Base-by-base conservation (phyloP, 164 flowering plant genomes). In the Aristolochia fimbriata region DNA sequence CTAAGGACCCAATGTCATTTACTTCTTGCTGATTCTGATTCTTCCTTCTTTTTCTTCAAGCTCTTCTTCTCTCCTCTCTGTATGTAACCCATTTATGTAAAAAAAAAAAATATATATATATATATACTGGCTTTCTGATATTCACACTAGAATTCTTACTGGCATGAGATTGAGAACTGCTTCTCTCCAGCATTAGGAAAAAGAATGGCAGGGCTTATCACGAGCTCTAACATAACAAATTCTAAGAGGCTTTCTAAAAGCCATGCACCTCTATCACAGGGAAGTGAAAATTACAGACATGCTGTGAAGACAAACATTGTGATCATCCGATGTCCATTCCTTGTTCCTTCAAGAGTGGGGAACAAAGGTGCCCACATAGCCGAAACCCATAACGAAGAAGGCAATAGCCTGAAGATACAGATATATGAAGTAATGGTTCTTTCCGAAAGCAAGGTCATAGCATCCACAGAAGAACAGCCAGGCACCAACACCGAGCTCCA, bases 301-400 rank as follows among this genome's bases (percentile, higher is more conserved):
- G 63, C 43, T 37, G 43, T 37, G 43, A 37, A 37, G 43, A 37
- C 43, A 37, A 10, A 37, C 12, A 10, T 1, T 37, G 43, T 37
- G 43, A 37, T 37, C 43, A n/a, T 37, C 12, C 43, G 1, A 37
- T 37, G 43, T 37, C 43, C 43, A 37, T 10, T 37, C 9, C 9
- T 37, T 37, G 43, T 1, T 37, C 12, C 43, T 37, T 47, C 73
- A 81, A 33, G 83, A 71, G 66, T 61, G 63, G 57, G 92, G 88
- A 30, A 85, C 78, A 51, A 81, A 58, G n/a, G 88, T 87, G 64
- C 97, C 97, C 22, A 90, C 65, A 51, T 84, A 83, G 15, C 93
- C 95, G 46, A 87, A 81, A 13, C 95, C 97, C 56, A 62, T 53
- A 43, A 84, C 63, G 70, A 87, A 81, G 83, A 87, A 90, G 59